Conservation (phyloP, 2,329 filamentous ascomycete genomes). For the Sarocladiaceae sp. region DNA sequence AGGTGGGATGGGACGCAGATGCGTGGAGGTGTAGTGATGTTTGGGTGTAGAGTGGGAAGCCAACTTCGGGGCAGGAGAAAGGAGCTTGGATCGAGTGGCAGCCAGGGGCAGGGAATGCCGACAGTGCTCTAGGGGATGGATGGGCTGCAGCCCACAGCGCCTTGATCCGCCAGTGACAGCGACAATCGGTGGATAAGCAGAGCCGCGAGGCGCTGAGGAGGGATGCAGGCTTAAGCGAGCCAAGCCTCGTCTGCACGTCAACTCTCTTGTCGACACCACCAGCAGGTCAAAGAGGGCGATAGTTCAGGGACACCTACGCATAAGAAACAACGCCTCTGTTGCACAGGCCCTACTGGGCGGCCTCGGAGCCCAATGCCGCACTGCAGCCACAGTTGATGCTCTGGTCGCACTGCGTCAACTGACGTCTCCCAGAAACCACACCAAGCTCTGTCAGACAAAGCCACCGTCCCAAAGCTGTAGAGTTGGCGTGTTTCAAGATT, state of each 20-base stretch:
- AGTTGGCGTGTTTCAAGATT: not conserved
- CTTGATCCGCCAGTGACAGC: no score
- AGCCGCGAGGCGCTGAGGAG: no score
- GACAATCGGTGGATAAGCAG: no score
- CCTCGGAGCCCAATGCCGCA: conserved; percentile 3
- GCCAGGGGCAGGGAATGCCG: no score
- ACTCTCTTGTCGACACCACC: no score
- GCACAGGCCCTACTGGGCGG: no score
- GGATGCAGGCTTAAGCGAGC: conserved; percentile 9
- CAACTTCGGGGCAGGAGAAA: no score
- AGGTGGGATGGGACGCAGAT: not conserved
- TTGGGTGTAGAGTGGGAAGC: not conserved
- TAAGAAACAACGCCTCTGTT: conserved; percentile 1
- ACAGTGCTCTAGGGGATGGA: no score
- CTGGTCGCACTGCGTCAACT: not conserved
- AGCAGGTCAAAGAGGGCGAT: no score
- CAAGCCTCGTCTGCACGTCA: conserved; percentile 8
- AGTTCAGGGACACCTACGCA: no score
- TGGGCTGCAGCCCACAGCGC: no score
- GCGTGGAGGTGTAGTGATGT: not conserved
- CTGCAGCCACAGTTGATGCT: conserved; percentile 1
- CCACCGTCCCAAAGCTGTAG: not conserved
- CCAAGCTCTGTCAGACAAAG: not conserved
- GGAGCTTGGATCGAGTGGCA: no score
- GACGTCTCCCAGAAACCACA: not conserved